Conservation (phyloP, 352 stramenopile genomes). For the Phytophthora boehmeriae region DNA sequence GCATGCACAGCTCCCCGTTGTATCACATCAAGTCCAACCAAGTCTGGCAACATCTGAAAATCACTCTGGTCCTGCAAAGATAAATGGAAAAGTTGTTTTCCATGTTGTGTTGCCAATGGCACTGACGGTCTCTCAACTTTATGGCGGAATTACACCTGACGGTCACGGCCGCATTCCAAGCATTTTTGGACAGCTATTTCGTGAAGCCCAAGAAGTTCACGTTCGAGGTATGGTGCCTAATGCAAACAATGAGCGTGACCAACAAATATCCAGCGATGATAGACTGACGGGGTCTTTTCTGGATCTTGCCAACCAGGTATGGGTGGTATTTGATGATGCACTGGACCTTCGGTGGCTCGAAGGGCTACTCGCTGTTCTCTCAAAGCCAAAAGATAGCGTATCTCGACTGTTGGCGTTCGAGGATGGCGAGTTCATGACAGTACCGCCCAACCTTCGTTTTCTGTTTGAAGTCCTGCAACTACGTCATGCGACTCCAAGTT, state of each 20-base stretch:
- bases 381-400: neutral
- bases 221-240: neutral
- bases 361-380: conserved; percentile 36
- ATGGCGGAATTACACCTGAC: conserved; percentile 45
- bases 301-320: conserved; percentile 32
- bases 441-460: conserved; percentile 67
- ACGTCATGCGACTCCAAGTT: conserved; percentile 34
- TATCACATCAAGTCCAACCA: neutral
- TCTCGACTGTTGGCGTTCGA: conserved; percentile 31
- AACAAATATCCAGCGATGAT: neutral
- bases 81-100: conserved; percentile 9
- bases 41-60: conserved; percentile 4
- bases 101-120: conserved; percentile 44
- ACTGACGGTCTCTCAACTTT: conserved; percentile 52
- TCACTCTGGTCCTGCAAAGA: conserved; percentile 14
- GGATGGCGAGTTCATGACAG: conserved; percentile 60
- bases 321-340: conserved; percentile 52
- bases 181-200: conserved; percentile 41
- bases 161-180: conserved; percentile 40
- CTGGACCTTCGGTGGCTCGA: conserved; percentile 51
- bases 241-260: neutral
- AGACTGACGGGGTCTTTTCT: conserved; percentile 6
- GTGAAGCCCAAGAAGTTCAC: conserved; percentile 36
- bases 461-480: conserved; percentile 62
- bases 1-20: neutral